Percentiles rank a stretch among this genome's conserved stretches.
phyloP scores from a whole-genome alignment of 768 basidiomycete species.

The Dioszegia hungarica region DNA sequence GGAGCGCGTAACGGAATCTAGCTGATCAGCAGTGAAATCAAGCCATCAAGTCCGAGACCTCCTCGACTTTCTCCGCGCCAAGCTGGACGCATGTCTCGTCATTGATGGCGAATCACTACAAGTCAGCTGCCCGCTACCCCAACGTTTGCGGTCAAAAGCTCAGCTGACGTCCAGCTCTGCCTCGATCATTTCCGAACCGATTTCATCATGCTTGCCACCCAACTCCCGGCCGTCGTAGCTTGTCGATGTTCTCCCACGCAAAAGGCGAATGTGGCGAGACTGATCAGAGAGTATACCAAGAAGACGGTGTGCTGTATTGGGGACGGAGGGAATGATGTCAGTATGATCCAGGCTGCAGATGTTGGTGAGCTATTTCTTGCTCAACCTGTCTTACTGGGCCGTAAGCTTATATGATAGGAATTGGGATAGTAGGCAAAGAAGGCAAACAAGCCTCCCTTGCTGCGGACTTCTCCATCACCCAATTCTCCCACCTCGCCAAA shows the following conservation, averaged over 20 bases:
- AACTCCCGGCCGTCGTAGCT: slow-evolving; percentile 90
- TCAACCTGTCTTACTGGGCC: too few species aligned
- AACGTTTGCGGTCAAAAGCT: too few species aligned
- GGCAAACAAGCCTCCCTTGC: slow-evolving; percentile 98
- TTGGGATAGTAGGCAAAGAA: slow-evolving; percentile 98
- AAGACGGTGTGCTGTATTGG: slow-evolving; percentile 98
- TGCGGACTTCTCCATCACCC: slow-evolving; percentile 95
- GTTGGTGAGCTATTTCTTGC: slow-evolving; percentile 64
- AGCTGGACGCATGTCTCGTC: slow-evolving; percentile 93
- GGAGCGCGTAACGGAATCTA: neutral
- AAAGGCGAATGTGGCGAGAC: slow-evolving; percentile 92
- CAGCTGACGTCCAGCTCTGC: slow-evolving; percentile 62
- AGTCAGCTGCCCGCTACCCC: slow-evolving; percentile 50
- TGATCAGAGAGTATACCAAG: slow-evolving; percentile 83
- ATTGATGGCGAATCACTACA: slow-evolving; percentile 97
- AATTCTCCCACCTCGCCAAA: slow-evolving; percentile 93
- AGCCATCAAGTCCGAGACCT: slow-evolving; percentile 76
- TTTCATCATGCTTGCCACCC: slow-evolving; percentile 93
- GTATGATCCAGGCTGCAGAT: slow-evolving; percentile 99
- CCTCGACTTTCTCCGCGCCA: slow-evolving; percentile 87
- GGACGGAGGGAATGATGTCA: slow-evolving; percentile 98
- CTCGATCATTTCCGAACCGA: slow-evolving; percentile 84
- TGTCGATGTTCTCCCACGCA: slow-evolving; percentile 98
- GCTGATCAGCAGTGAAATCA: slow-evolving; percentile 64
- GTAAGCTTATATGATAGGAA: too few species aligned